A percentile compares a stretch with the other conserved stretches of the same genome.
Conservation (phyloP, 371 early-diverging fungal species). For the Nematocida ironsii region DNA sequence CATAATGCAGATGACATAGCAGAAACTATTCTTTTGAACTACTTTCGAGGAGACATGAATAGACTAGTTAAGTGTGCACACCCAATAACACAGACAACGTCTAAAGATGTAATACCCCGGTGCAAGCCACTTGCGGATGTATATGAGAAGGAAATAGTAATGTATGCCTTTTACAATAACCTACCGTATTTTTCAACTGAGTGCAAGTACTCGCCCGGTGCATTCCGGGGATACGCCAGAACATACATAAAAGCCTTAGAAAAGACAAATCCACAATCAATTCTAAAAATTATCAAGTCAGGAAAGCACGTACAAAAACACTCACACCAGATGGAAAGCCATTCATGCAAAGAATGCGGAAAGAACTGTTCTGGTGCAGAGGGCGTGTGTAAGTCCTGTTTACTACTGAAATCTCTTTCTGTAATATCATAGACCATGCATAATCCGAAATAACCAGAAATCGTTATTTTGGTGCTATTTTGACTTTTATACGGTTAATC, state of each 20-base stretch:
- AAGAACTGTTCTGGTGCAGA: slow-evolving; percentile 28
- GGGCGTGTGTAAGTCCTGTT: slow-evolving; percentile 13
- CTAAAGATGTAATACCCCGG: slow-evolving; percentile 70
- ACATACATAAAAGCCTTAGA: slow-evolving; percentile 92
- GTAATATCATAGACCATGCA: neutral
- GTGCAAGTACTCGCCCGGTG: slow-evolving; percentile 95
- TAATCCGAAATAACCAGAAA: too few species aligned
- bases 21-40: slow-evolving; percentile 96
- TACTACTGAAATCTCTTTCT: slow-evolving; percentile 21
- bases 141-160: slow-evolving; percentile 98
- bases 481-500: too few species aligned
- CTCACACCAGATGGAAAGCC: neutral
- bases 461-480: too few species aligned
- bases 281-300: slow-evolving; percentile 74
- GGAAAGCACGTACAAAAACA: slow-evolving; percentile 25
- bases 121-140: slow-evolving; percentile 97
- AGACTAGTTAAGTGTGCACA: slow-evolving; percentile 86
- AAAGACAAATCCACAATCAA: slow-evolving; percentile 80
- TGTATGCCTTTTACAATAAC: slow-evolving; percentile 96
- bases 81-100: slow-evolving; percentile 74
- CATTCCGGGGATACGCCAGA: slow-evolving; percentile 91
- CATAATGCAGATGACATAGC: slow-evolving; percentile 99
- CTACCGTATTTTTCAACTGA: slow-evolving; percentile 98
- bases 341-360: slow-evolving; percentile 19
- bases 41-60: slow-evolving; percentile 90